These are phyloP conservation scores for Vaccinium myrtillus DNA, from an alignment of 148 eudicot genomes.

Conservation along the genomic window DNA sequence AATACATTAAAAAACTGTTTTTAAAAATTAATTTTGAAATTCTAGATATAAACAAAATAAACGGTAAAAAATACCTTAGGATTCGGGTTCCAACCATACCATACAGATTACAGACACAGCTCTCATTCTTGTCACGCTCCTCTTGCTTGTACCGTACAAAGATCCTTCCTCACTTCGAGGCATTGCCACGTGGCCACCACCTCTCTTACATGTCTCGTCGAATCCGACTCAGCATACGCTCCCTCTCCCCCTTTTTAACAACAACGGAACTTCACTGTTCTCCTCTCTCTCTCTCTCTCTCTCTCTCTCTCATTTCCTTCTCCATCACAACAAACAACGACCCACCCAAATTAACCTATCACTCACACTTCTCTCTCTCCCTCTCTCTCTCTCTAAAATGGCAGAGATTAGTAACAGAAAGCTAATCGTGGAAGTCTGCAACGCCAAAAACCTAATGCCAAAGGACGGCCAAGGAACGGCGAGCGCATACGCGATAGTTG, in stretches of 20 bases:
- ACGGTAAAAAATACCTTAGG: not conserved
- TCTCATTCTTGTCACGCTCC: not conserved
- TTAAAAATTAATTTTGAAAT: too few relatives aligned
- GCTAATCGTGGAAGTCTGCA: constrained; percentile 65
- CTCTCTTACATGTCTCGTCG: not conserved
- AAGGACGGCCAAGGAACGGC: constrained; percentile 95
- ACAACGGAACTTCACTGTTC: not conserved
- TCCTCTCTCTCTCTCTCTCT: not conserved
- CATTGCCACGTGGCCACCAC: not conserved
- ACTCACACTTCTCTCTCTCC: not conserved
- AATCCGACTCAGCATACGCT: constrained; percentile 8
- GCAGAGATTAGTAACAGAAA: constrained; percentile 44
- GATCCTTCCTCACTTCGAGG: not conserved
- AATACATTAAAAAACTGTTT: too few relatives aligned
- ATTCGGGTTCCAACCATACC: not conserved
- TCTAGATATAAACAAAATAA: not conserved
- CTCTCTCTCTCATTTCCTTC: not conserved
- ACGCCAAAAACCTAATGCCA: constrained; percentile 81
- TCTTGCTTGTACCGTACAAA: not conserved
- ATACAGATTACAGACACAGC: not conserved
- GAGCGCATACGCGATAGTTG: constrained; percentile 63
- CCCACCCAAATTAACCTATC: not conserved
- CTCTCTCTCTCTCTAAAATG: constrained; percentile 20
- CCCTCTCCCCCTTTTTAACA: not conserved
- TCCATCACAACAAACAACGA: not conserved